A percentile compares a stretch with the other conserved stretches of the same genome.
Evolutionary conservation across 2,329 filamentous ascomycete species (phyloP).

Genomic region (Aureobasidium sp.): DNA sequence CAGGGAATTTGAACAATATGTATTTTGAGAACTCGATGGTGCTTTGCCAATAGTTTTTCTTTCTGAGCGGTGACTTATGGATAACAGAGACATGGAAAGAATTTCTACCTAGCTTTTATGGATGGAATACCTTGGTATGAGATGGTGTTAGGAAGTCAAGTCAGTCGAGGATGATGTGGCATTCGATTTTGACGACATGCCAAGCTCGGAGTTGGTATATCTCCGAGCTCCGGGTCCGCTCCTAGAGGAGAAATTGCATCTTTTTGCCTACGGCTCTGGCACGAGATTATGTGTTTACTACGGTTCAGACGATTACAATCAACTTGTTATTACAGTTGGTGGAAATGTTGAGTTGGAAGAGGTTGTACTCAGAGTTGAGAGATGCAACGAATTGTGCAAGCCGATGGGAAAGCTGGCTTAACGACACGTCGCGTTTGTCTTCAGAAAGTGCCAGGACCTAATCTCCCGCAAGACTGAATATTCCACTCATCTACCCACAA

Average conservation of each 20-base stretch:
- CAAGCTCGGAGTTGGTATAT: neutral
- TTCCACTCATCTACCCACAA: neutral
- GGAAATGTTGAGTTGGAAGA: too few species aligned
- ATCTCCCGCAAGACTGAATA: slow-evolving; percentile 1
- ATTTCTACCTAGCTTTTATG: neutral
- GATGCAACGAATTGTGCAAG: too few species aligned
- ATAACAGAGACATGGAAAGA: neutral
- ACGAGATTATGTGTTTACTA: too few species aligned
- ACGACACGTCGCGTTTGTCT: too few species aligned
- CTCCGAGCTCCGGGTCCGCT: neutral
- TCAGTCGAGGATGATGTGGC: neutral
- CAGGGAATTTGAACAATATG: neutral
- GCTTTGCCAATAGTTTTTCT: neutral
- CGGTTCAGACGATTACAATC: too few species aligned
- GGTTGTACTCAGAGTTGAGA: too few species aligned
- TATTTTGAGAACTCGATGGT: neutral
- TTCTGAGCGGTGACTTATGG: neutral
- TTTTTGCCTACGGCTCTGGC: too few species aligned
- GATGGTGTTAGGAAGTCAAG: neutral
- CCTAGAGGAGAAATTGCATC: too few species aligned
- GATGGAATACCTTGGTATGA: neutral
- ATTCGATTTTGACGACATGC: neutral
- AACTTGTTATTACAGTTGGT: too few species aligned
- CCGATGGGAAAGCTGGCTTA: too few species aligned
- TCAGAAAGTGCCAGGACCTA: slow-evolving; percentile 5